phyloP scores from a whole-genome alignment of 1,139 yeast genomes.

The Taphrina wiesneri region DNA sequence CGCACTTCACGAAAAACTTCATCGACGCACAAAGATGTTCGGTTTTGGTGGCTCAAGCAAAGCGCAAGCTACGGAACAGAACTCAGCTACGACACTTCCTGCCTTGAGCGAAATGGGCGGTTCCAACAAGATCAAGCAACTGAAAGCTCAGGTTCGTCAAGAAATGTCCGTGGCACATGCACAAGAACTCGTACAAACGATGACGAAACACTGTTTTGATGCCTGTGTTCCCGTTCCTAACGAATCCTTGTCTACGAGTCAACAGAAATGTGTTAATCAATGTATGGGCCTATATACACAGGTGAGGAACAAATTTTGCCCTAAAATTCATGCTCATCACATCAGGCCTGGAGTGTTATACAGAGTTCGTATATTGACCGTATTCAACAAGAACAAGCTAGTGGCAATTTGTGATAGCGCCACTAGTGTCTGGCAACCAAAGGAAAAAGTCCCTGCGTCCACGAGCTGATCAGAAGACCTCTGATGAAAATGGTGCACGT shows the following conservation, averaged over 20 bases:
- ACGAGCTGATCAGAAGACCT: no score
- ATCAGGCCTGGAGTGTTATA: constrained; percentile 79
- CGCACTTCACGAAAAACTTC: neutral
- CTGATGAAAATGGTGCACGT: no score
- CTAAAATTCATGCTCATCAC: constrained; percentile 51
- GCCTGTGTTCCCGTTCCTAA: constrained; percentile 66
- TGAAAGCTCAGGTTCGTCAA: constrained; percentile 60
- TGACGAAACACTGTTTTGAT: constrained; percentile 80
- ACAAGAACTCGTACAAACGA: constrained; percentile 29
- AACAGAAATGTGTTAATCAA: constrained; percentile 45
- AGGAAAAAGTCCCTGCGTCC: no score
- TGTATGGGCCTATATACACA: constrained; percentile 23
- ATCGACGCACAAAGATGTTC: neutral
- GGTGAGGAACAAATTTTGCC: constrained; percentile 49
- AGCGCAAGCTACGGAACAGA: constrained; percentile 5
- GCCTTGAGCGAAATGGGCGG: constrained; percentile 25
- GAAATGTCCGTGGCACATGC: constrained; percentile 64
- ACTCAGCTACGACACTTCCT: neutral
- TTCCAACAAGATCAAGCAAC: constrained; percentile 23
- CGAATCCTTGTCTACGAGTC: constrained; percentile 51
- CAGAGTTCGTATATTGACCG: constrained; percentile 52
- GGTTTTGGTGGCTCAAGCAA: constrained; percentile 30
- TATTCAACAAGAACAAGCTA: constrained; percentile 29
- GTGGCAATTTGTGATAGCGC: constrained; percentile 5
- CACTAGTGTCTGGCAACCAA: neutral